Evolutionary conservation across 2,329 filamentous ascomycete species (phyloP), one percentile per base, ranked within the genome.

Genomic region (Microsporum canis): DNA sequence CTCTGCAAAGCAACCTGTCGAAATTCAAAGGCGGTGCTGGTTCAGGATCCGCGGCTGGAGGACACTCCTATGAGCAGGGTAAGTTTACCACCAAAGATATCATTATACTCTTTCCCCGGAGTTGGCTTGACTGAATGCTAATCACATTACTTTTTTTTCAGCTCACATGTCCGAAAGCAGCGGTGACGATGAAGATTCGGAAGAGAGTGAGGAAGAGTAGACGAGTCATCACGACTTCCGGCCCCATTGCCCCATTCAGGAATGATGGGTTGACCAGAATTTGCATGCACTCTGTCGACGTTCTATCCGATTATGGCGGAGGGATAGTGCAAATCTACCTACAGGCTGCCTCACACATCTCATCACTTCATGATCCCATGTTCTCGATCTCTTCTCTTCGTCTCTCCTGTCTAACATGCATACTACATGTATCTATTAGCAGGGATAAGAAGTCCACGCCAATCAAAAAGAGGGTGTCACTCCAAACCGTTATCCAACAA

Each of bases 141-240:
- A 63, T 29, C 14, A 17, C 47, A 43, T 17, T 31, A 36, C 17
- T 3, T 3, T 59, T 12, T 57, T 3, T 59, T 12, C 53, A 63
- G 60, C 77, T 57, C 74, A 70, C 65, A 69, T 68, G 59, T 66
- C 66, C n/a, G 76, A 77, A 60, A 77, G 75, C 64, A 78, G 76
- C 64, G 77, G 77, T 60, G 77, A 77, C 41, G 76, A 76, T 57
- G 77, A 78, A 65, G 76, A 77, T 63, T 76, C 76, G 17, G 77
- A 78, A 61, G 77, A 79, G 68, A 79, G 77, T 62, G 77, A 79
- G 64, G 77, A 79, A 65, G 77, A 79, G 70, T 79, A 72, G 69
- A 66, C 65, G 51, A 45, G 43, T 27, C 23, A 5, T 12, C 14
- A 31, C 8, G 23, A 12, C 23, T 12, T 12, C 8, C 23, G 8